Conservation (phyloP, 2,329 filamentous ascomycete genomes). For the Dendrostoma leiphaemia region DNA sequence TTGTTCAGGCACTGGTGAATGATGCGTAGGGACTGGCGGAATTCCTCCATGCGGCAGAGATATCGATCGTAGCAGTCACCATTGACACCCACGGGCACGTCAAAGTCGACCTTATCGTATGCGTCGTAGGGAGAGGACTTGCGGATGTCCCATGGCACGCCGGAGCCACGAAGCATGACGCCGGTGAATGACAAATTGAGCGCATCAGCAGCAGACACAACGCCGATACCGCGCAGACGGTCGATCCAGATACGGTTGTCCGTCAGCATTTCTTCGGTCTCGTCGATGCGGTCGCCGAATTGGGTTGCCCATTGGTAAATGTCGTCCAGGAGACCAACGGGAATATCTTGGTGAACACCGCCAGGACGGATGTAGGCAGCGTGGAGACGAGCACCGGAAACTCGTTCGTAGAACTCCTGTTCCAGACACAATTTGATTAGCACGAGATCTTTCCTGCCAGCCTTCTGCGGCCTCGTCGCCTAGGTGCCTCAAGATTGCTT, state of each 20-base stretch:
- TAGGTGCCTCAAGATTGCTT: constrained; percentile 31
- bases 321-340: constrained; percentile 90
- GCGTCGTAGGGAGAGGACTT: constrained; percentile 98
- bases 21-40: constrained; percentile 95
- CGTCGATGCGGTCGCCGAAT: constrained; percentile 96
- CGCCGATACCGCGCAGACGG: constrained; percentile 85
- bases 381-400: constrained; percentile 95
- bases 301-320: constrained; percentile 99
- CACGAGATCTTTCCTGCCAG: neutral
- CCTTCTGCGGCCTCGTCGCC: neutral
- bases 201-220: constrained; percentile 89
- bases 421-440: constrained; percentile 10
- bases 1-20: constrained; percentile 99
- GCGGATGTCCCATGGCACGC: constrained; percentile 92
- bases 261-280: constrained; percentile 97
- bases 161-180: constrained; percentile 96
- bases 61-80: constrained; percentile 99
- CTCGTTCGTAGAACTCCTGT: constrained; percentile 99
- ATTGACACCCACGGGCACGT: constrained; percentile 93
- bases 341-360: constrained; percentile 94
- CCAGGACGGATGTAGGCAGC: constrained; percentile 95
- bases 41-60: constrained; percentile 99
- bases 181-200: constrained; percentile 95
- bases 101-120: constrained; percentile 97
- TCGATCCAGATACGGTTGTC: constrained; percentile 99